Evolutionary conservation across 352 stramenopile genomes (phyloP), one percentile per base, ranked within the genome.

Genomic region (Pythium plurisporium): DNA sequence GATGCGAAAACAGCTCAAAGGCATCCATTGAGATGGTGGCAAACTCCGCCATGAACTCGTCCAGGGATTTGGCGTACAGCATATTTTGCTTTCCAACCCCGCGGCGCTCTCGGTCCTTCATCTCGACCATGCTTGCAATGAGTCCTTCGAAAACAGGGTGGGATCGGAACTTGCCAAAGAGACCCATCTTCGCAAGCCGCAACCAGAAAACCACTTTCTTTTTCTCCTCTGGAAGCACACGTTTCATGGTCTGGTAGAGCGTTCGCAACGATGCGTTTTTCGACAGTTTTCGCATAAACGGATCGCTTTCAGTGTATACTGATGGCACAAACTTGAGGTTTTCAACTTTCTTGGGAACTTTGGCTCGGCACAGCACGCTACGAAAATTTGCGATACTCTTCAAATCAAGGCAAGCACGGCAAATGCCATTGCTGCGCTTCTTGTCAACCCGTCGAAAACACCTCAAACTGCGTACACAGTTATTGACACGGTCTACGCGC

Each of bases 11-110:
- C n/a, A 90, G 55, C 47, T 93, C 83, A 19, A 91, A 90, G 9
- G 81, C 81, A 15, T 87, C 75, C 45, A 82, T 77, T 0, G 83
- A 91, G 37, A 87, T 62, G n/a, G 71, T 59, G 2, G 79, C 62
- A 26, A 93, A 66, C 12, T 64, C 62, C 33, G 74, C 69, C 77
- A 93, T 86, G 33, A 93, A 93, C 10, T 77, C 77, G 48, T 93
- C 83, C 52, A 93, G 55, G 8, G 77, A 60, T 49, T 65, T 68
- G 1, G 83, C 73, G 59, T 93, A 93, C 62, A 86, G 73, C 83
- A 91, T 93, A 54, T 93, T 93, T 40, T 93, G 83, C 63, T 90
- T 93, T 23, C 83, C 83, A 11, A 90, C 83, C 17, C 83, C 83
- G 38, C 83, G 80, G 2, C 76, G 80, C 50, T 87, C 76, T 52